Base-by-base conservation (phyloP, 768 basidiomycete genomes). In the Albatrellus ellisii region DNA sequence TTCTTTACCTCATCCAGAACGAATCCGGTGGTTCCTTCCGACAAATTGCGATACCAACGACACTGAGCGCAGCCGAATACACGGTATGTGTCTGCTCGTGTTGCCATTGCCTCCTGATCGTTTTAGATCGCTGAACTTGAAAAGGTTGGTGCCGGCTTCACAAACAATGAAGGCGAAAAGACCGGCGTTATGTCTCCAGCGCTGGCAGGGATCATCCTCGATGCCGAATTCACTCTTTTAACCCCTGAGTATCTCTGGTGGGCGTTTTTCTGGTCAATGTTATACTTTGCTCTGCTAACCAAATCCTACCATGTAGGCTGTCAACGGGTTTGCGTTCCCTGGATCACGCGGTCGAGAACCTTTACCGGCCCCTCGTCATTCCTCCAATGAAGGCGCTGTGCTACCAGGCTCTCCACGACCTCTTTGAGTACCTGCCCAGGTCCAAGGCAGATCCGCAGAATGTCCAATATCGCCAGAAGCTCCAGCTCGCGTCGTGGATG, bases 11-110 rank as follows among this genome's bases (percentile, higher is more conserved):
- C 39, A 60, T 77, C 25, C 74, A 80, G 49, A 59, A 77, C 45
- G 72, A 77, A 46, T 58, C 50, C 2, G 75, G 72, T 2, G 73
- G 70, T 1, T 59, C 60, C 4, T 75, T 68, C 37, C 66, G 59
- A 15, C 83, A 86, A 50, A 82, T 89, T 39, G 79, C 85, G 12
- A 77, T 88, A 44, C 86, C 86, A 0, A 89, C 85, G 6, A 86
- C 84, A 4, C 62, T 88, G 26, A 84, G 80, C 50, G 82, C 82
- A 1, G 81, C 82, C 7, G 84, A 84, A 54, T 83, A 81, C 54
- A 70, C 69, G 26, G 80, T 79, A 45, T 41, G 69, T 53, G 10
- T 1, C 6, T 29, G 2, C 18, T 26, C 15, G 9, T 17, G n/a
- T 2, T 10, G 39, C 10, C 14, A 12, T 4, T 15, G 34, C 2